These are phyloP conservation scores for Candida ortonii DNA, from an alignment of 805 yeast genomes.

Conservation along the genomic window DNA sequence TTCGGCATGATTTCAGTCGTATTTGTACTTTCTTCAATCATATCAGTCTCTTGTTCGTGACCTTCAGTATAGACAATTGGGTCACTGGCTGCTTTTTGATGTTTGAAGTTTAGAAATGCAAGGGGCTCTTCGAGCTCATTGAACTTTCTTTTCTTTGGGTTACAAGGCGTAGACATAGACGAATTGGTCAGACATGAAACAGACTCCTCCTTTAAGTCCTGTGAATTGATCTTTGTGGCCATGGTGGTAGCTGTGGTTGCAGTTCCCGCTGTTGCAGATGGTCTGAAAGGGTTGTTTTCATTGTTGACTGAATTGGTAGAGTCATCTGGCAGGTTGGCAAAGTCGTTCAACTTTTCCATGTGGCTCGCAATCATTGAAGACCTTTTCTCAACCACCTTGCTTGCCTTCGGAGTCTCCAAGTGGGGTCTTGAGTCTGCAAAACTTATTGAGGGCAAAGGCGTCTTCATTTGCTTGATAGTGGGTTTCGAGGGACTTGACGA, in stretches of 20 bases:
- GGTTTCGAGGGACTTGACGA: neutral
- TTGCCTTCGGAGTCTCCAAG: conserved; percentile 20
- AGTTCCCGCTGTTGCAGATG: conserved; percentile 14
- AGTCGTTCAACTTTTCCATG: conserved; percentile 11
- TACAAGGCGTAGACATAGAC: conserved; percentile 21
- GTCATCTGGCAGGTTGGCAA: conserved; percentile 14
- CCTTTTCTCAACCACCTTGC: conserved; percentile 15
- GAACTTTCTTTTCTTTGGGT: conserved; percentile 14
- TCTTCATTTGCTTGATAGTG: conserved; percentile 7
- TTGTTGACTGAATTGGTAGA: conserved; percentile 14
- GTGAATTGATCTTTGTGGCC: conserved; percentile 13
- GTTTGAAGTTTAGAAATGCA: conserved; percentile 8
- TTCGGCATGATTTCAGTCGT: no score
- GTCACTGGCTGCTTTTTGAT: neutral
- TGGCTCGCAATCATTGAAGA: conserved; percentile 10
- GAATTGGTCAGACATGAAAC: conserved; percentile 21
- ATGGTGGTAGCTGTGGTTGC: conserved; percentile 18
- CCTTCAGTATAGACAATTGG: neutral
- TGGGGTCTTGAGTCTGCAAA: conserved; percentile 5
- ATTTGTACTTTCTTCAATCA: no score
- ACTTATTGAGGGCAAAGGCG: conserved; percentile 12
- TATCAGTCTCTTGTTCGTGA: no score
- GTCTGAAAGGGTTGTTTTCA: conserved; percentile 9
- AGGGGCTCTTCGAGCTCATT: conserved; percentile 8
- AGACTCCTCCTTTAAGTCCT: conserved; percentile 15